Evolutionary conservation across 2,329 filamentous ascomycete species (phyloP).

Genomic region (Gnomoniopsis sp.): DNA sequence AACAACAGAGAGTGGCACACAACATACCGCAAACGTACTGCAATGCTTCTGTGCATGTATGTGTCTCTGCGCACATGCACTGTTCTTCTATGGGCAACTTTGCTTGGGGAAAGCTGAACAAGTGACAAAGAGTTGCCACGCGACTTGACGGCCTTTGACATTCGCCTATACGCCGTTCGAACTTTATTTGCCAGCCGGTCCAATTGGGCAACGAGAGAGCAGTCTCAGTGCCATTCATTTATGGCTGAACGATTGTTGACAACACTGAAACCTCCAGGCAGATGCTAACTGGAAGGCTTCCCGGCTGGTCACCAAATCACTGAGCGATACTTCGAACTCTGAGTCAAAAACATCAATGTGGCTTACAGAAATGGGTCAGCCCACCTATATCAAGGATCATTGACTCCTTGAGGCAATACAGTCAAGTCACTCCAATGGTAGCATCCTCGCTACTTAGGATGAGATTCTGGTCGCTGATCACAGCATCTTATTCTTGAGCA

Average conservation of each 20-base stretch:
- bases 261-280: not conserved
- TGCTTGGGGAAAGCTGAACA: slow-evolving; percentile 7
- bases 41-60: not conserved
- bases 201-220: not conserved
- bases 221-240: not conserved
- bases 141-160: slow-evolving; percentile 11
- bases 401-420: not conserved
- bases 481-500: not conserved
- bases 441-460: not conserved
- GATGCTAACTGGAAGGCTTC: not conserved
- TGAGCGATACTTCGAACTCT: not conserved
- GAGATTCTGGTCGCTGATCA: not conserved
- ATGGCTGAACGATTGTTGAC: not conserved
- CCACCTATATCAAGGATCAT: not conserved
- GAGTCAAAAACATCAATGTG: not conserved
- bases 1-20: not conserved
- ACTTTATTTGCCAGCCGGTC: not conserved
- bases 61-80: slow-evolving; percentile 1
- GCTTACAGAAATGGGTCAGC: not conserved
- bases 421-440: not conserved
- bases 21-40: not conserved
- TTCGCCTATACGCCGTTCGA: slow-evolving; percentile 3
- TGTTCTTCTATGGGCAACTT: not conserved
- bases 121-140: slow-evolving; percentile 15
- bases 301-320: not conserved